phyloP scores from a whole-genome alignment of 2,329 filamentous ascomycete genomes.

The Penicillium sp. region DNA sequence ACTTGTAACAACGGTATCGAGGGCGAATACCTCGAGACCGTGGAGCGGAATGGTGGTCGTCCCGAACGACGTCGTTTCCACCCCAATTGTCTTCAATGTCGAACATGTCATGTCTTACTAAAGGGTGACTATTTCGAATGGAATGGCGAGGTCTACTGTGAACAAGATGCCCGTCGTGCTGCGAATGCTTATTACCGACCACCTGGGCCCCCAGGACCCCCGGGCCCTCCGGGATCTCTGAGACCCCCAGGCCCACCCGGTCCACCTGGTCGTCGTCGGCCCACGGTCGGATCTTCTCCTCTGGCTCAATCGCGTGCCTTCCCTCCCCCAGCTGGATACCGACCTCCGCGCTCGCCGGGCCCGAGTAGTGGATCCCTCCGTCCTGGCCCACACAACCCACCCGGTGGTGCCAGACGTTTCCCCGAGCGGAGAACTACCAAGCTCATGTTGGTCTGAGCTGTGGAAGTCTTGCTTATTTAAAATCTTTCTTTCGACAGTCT shows the following conservation, averaged over 20 bases:
- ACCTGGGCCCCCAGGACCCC: slow-evolving; percentile 19
- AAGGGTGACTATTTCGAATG: slow-evolving; percentile 91
- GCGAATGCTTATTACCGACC: slow-evolving; percentile 37
- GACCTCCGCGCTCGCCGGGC: slow-evolving; percentile 27
- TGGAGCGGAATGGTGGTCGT: slow-evolving; percentile 41
- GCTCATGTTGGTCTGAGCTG: slow-evolving; percentile 52
- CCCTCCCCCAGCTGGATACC: slow-evolving; percentile 35
- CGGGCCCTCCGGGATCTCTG: slow-evolving; percentile 14
- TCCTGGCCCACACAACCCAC: slow-evolving; percentile 30
- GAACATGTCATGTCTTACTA: slow-evolving; percentile 70
- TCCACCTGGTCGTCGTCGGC: slow-evolving; percentile 40
- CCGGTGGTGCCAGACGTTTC: slow-evolving; percentile 45
- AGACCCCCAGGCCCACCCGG: neutral
- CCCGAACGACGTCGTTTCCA: slow-evolving; percentile 73
- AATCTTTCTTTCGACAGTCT: neutral
- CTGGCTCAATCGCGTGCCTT: slow-evolving; percentile 34
- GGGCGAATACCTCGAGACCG: slow-evolving; percentile 88
- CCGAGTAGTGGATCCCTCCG: slow-evolving; percentile 25
- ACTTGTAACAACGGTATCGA: slow-evolving; percentile 85
- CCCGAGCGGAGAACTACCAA: slow-evolving; percentile 54
- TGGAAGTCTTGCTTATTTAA: neutral
- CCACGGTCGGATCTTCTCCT: slow-evolving; percentile 40
- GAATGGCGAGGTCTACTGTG: slow-evolving; percentile 77
- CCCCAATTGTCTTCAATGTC: slow-evolving; percentile 81
- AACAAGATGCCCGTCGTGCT: slow-evolving; percentile 76